Base-by-base conservation (phyloP, 768 basidiomycete genomes). In the Fistulinella prunicolor region DNA sequence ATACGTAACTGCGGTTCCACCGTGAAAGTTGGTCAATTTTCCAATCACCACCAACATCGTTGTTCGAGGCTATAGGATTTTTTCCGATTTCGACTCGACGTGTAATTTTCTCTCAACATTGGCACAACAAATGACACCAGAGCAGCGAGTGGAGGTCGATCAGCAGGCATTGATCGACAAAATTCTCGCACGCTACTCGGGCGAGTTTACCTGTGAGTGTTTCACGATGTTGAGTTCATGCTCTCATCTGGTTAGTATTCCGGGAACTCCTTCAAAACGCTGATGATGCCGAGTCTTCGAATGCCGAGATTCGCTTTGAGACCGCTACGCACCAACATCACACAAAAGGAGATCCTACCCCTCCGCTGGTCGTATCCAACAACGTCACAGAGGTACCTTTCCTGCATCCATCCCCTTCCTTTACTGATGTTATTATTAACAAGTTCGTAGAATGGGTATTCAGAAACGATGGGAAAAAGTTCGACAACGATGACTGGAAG, bases 211-310 rank as follows among this genome's bases (percentile, higher is more conserved):
- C 5, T 75, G 78, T 81, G 38, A 42, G 72, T 21, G 4, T 32
- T 32, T 14, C 13, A n/a, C n/a, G n/a, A n/a, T 14, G 30, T 32
- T 3, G 7, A 32, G 4, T 32, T 14, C 13, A 32, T 32, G 6
- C 26, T 28, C 13, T 32, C 30, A 4, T 10, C 13, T 32, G 7
- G 7, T 8, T 48, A 74, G 79, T 83, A 37, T 81, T 80, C 49
- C 68, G 94, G 46, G 94, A 96, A 66, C 78, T 98, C 9, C 71
- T 96, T 0, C 94, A 98, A 72, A 98, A 96, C 64, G 92, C 93
- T 20, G 92, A 94, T 64, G 93, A 95, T 69, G 92, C 87, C 2
- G 82, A 78, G 39, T 82, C 88, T 4, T 77, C 73, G 38, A 69
- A 75, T 14, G 89, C 84, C 10, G 84, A 93, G 66, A 87, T 93